Conservation (phyloP, 2,329 filamentous ascomycete genomes). For the Hypoxylon sp. region DNA sequence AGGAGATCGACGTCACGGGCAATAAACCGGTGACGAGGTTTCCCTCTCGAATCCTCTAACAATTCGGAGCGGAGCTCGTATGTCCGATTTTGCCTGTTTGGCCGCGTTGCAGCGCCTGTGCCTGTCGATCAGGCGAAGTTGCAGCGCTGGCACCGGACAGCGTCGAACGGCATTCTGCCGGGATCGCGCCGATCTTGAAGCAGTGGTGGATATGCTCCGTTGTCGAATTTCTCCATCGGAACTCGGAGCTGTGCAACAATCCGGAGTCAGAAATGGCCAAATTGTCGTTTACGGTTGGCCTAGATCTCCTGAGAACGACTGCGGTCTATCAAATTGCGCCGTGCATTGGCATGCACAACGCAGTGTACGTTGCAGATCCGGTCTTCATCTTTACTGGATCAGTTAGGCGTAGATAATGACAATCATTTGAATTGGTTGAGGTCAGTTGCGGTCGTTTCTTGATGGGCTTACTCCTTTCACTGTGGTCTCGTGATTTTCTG, state of each 20-base stretch:
- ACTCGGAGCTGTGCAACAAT: constrained; percentile 1
- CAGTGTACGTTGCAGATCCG: not conserved
- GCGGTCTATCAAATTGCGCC: not conserved
- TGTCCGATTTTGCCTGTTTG: constrained; percentile 22
- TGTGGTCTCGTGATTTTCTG: not conserved
- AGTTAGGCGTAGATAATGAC: not conserved
- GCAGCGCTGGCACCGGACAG: constrained; percentile 14
- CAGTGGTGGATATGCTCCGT: constrained; percentile 17
- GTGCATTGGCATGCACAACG: not conserved
- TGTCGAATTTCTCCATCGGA: not conserved
- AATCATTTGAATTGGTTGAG: not conserved
- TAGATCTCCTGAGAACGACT: not conserved
- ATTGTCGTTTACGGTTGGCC: not conserved
- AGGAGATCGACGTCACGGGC: constrained; percentile 9
- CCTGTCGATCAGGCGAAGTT: constrained; percentile 30
- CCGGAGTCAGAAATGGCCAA: not conserved
- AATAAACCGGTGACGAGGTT: constrained; percentile 9
- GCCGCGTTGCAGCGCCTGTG: constrained; percentile 13
- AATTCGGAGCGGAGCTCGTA: constrained; percentile 16
- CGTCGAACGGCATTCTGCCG: constrained; percentile 15
- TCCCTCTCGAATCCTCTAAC: not conserved
- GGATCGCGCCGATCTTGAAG: constrained; percentile 17
- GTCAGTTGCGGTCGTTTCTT: not conserved
- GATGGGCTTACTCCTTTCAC: not conserved
- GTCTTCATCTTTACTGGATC: not conserved